A percentile compares a stretch with the other conserved stretches of the same genome.
Evolutionary conservation across 2,329 filamentous ascomycete genomes (phyloP).

Genomic region (Furcasterigmium furcatum): DNA sequence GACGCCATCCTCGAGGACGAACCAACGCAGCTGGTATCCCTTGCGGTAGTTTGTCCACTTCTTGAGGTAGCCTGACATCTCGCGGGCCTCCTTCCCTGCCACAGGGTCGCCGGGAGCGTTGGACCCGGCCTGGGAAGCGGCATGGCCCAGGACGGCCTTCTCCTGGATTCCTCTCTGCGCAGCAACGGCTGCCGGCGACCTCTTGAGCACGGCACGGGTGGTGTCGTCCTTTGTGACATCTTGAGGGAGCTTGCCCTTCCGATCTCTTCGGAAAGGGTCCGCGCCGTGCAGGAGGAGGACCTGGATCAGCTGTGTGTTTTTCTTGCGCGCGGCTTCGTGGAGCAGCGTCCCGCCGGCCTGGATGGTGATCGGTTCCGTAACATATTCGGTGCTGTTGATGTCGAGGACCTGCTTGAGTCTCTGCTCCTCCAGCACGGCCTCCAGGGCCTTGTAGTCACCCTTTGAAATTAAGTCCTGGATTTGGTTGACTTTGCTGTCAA

Average conservation of each 20-base stretch:
- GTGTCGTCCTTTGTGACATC: constrained; percentile 94
- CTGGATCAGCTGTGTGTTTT: constrained; percentile 83
- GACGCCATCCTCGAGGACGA: constrained; percentile 95
- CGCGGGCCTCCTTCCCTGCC: constrained; percentile 81
- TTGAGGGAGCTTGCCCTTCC: constrained; percentile 92
- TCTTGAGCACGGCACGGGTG: constrained; percentile 85
- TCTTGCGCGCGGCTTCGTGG: constrained; percentile 88
- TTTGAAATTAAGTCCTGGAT: constrained; percentile 75
- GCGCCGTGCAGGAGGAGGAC: constrained; percentile 89
- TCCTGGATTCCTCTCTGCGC: constrained; percentile 96
- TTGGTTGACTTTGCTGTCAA: constrained; percentile 80
- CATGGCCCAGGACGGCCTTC: constrained; percentile 86
- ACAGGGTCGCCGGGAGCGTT: constrained; percentile 56
- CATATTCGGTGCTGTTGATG: constrained; percentile 87
- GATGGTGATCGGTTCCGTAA: constrained; percentile 72
- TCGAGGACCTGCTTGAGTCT: constrained; percentile 84
- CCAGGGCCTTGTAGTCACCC: constrained; percentile 73
- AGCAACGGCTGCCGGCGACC: constrained; percentile 88
- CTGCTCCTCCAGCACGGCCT: constrained; percentile 78
- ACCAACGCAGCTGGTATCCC: constrained; percentile 96
- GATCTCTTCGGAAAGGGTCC: constrained; percentile 91
- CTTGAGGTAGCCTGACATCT: constrained; percentile 98
- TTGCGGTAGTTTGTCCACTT: constrained; percentile 99
- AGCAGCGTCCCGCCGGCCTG: constrained; percentile 87
- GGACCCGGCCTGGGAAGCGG: constrained; percentile 51